Evolutionary conservation across 179 eudicot genomes (phyloP), one percentile per base, ranked within the genome.

Genomic region (Vitellaria paradoxa): DNA sequence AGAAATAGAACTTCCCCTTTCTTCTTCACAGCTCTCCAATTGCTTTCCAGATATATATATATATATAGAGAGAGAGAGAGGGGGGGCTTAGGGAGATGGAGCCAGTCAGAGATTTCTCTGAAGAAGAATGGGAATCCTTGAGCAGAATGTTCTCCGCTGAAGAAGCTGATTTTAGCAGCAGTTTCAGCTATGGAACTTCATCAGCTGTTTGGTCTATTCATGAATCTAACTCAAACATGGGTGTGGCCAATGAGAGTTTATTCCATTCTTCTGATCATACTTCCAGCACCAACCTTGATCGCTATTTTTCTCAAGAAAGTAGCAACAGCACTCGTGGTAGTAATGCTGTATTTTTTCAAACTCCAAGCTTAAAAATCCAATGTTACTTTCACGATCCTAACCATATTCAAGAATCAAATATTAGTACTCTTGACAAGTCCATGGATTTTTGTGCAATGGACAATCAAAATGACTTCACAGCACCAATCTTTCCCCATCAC

Each of bases 51-150:
- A 2, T 1, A 47, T 13, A 12, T 17, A 17, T 40, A 6, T 13
- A 45, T 50, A 17, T 1, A 18, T 6, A 57, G 62, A 57, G 5
- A 50, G 62, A 57, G 3, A 47, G 24, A 61, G 18, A 24, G n/a
- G n/a, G n/a, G n/a, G n/a, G n/a, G n/a, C n/a, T n/a, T n/a, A n/a
- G n/a, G 66, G 66, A 60, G 65, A 83, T 84, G 90, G 84, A 87
- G 69, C 72, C 78, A 15, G 68, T 81, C 57, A 89, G 85, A 82
- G 76, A 74, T 74, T 84, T 85, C 68, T 63, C 76, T 62, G 88
- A 89, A 57, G 88, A 86, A 55, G 97, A 93, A 49, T 88, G 87
- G 89, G 93, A 87, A 17, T 87, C 87, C 62, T 76, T 91, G 52
- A 81, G 81, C 83, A 84, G 83, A 78, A 70, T 87, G 81, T 82